Percentiles rank a stretch among this genome's conserved stretches.
phyloP scores from a whole-genome alignment of 495 filamentous ascomycete species.

The Penicillium mononematosum region DNA sequence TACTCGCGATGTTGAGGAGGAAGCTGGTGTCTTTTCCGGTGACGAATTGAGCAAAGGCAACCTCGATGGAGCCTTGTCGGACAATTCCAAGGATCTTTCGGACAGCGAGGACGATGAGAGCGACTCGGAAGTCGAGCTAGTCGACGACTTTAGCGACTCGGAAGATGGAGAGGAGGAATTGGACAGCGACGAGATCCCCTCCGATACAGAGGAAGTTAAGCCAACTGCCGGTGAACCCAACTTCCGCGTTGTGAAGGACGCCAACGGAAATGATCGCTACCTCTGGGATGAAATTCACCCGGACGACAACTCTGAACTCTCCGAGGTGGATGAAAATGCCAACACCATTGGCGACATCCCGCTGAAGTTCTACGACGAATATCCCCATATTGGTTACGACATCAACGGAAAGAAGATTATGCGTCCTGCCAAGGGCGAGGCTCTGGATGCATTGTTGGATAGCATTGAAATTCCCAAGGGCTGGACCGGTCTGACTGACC shows the following conservation, averaged over 20 bases:
- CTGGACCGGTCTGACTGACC: conserved; percentile 95
- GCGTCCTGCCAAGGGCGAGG: conserved; percentile 91
- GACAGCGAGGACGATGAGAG: conserved; percentile 44
- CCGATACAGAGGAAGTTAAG: conserved; percentile 38
- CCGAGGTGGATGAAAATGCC: conserved; percentile 70
- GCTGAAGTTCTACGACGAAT: conserved; percentile 90
- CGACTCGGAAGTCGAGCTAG: conserved; percentile 46
- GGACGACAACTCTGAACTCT: conserved; percentile 92
- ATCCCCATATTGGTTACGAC: conserved; percentile 97
- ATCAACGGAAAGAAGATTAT: conserved; percentile 98
- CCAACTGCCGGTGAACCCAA: conserved; percentile 33
- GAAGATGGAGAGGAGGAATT: conserved; percentile 45
- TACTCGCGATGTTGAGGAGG: conserved; percentile 52
- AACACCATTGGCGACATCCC: conserved; percentile 98
- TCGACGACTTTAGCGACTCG: conserved; percentile 46
- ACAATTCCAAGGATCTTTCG: conserved; percentile 52
- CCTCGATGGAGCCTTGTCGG: conserved; percentile 64
- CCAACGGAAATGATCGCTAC: conserved; percentile 72
- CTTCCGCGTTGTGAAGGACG: conserved; percentile 57
- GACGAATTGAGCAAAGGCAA: conserved; percentile 64
- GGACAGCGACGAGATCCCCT: conserved; percentile 53
- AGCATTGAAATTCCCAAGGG: conserved; percentile 98
- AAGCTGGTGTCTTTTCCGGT: conserved; percentile 55
- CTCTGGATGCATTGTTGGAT: conserved; percentile 88
- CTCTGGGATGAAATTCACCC: conserved; percentile 89